These are phyloP conservation scores for Sonneratia caseolaris DNA, from an alignment of 345 rosid species.

Conservation along the genomic window DNA sequence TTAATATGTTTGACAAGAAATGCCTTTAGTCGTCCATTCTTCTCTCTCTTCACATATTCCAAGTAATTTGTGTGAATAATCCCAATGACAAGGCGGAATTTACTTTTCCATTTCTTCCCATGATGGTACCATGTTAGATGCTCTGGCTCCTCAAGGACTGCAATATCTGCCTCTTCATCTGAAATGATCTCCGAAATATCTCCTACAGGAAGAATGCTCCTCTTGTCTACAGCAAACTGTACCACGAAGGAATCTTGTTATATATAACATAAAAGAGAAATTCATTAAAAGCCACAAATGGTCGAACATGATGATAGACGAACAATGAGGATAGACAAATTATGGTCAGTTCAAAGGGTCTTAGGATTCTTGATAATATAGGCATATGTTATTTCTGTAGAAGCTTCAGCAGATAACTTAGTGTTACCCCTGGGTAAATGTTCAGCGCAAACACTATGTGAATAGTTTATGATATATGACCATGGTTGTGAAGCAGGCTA, in stretches of 20 bases:
- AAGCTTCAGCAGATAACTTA: neutral
- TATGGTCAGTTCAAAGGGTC: conserved; percentile 42
- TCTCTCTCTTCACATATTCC: conserved; percentile 84
- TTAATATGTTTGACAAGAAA: conserved; percentile 56
- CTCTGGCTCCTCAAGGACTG: conserved; percentile 96
- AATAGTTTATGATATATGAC: neutral
- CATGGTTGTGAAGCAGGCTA: conserved; percentile 33
- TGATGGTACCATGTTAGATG: conserved; percentile 99
- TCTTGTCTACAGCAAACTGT: conserved; percentile 77
- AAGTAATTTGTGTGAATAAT: conserved; percentile 85
- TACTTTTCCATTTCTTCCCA: conserved; percentile 86
- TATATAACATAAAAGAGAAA: neutral
- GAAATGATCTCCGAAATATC: conserved; percentile 69
- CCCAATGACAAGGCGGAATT: conserved; percentile 70
- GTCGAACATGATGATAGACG: conserved; percentile 50
- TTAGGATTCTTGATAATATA: conserved; percentile 61
- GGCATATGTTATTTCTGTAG: conserved; percentile 17
- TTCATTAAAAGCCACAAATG: conserved; percentile 46
- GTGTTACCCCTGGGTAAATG: neutral
- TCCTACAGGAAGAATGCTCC: conserved; percentile 88
- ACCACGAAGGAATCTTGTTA: neutral
- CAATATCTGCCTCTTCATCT: conserved; percentile 79
- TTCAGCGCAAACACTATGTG: neutral
- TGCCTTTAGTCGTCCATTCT: conserved; percentile 57
- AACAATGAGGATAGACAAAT: neutral